These are phyloP conservation scores for Brassica cretica DNA, from an alignment of 345 rosid species.

Conservation along the genomic window DNA sequence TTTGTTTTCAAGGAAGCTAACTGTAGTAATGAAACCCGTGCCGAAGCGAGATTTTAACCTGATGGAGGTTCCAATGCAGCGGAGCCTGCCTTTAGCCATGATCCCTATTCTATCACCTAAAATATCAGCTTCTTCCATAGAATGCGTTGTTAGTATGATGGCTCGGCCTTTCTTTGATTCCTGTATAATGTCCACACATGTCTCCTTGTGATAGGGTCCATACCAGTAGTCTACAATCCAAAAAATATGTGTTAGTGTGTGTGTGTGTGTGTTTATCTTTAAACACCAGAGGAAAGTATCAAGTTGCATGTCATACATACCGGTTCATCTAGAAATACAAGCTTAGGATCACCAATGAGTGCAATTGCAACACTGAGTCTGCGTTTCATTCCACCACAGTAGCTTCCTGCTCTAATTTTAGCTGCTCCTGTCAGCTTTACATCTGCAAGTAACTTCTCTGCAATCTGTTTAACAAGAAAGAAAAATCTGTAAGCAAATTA, in stretches of 20 bases:
- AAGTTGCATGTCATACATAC: slow-evolving; percentile 31
- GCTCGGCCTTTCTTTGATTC: slow-evolving; percentile 80
- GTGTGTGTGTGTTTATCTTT: too few species aligned
- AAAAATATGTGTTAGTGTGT: neutral
- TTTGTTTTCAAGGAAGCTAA: slow-evolving; percentile 61
- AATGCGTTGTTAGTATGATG: slow-evolving; percentile 86
- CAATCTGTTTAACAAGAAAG: slow-evolving; percentile 38
- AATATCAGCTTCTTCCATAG: slow-evolving; percentile 96
- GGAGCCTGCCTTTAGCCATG: slow-evolving; percentile 92
- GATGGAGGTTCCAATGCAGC: slow-evolving; percentile 84
- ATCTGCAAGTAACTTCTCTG: slow-evolving; percentile 59
- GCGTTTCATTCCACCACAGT: slow-evolving; percentile 97
- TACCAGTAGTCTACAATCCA: slow-evolving; percentile 71
- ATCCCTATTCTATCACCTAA: slow-evolving; percentile 86
- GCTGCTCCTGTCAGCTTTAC: slow-evolving; percentile 67
- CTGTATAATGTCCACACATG: slow-evolving; percentile 91
- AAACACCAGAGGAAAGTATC: too few species aligned
- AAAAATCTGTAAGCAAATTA: neutral
- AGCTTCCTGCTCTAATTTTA: slow-evolving; percentile 76
- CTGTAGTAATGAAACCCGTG: slow-evolving; percentile 74
- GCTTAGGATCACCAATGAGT: slow-evolving; percentile 80
- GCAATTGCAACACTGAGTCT: slow-evolving; percentile 88
- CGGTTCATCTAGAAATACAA: slow-evolving; percentile 86
- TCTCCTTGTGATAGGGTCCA: slow-evolving; percentile 94
- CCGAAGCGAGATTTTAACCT: slow-evolving; percentile 90